A percentile compares a stretch with the other conserved stretches of the same genome.
These are phyloP conservation scores for Ampelomyces quisqualis DNA, from an alignment of 2,329 filamentous ascomycete genomes.

Conservation along the genomic window DNA sequence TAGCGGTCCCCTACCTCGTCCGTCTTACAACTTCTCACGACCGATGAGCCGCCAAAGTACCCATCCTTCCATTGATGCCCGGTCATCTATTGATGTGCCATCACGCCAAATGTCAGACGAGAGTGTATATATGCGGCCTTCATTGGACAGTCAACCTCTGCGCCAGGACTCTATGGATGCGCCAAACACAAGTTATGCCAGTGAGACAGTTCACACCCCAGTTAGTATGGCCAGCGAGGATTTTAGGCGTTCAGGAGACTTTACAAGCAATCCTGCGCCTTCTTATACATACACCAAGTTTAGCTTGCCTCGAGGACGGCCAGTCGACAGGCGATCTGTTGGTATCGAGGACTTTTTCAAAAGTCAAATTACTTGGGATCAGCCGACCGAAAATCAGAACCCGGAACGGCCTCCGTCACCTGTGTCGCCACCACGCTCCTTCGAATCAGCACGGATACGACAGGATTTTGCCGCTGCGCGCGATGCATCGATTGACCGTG, in stretches of 20 bases:
- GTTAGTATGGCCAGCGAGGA: conserved; percentile 71
- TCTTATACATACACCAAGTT: conserved; percentile 90
- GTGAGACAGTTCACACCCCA: conserved; percentile 68
- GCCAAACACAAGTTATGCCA: conserved; percentile 61
- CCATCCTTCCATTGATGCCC: conserved; percentile 51
- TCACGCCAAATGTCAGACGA: conserved; percentile 42
- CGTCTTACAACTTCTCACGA: conserved; percentile 90
- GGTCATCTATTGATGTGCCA: conserved; percentile 39
- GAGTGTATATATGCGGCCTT: conserved; percentile 40
- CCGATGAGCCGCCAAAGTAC: conserved; percentile 72
- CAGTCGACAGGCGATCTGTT: conserved; percentile 62
- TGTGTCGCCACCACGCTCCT: conserved; percentile 44
- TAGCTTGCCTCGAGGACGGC: conserved; percentile 77
- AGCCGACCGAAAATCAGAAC: conserved; percentile 35
- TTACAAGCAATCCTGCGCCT: conserved; percentile 57
- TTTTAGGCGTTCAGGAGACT: conserved; percentile 58
- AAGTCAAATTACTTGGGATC: conserved; percentile 63
- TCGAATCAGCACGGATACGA: conserved; percentile 29
- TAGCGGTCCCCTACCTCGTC: conserved; percentile 62
- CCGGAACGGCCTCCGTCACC: conserved; percentile 44
- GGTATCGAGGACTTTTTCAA: conserved; percentile 44
- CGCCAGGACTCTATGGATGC: conserved; percentile 46
- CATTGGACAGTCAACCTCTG: conserved; percentile 40
- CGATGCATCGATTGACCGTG: conserved; percentile 23
- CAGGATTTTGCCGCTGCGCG: conserved; percentile 13